Base-by-base conservation (phyloP, 2,329 filamentous ascomycete species). In the Cladophialophora carrionii region DNA sequence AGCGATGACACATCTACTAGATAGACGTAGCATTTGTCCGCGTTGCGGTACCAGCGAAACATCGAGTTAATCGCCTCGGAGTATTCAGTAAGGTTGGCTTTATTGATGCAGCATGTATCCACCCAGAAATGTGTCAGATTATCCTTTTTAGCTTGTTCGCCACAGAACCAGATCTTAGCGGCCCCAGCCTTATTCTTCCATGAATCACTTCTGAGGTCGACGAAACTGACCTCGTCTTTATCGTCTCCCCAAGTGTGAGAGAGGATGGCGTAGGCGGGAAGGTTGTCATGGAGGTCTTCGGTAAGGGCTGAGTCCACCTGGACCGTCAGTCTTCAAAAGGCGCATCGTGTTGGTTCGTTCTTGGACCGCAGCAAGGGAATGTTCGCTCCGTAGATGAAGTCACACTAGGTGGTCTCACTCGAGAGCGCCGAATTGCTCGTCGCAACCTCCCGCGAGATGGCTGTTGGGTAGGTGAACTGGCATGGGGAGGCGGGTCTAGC, bases 31-130 rank as follows among this genome's bases (percentile, higher is more conserved):
- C 66, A 68, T 34, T 57, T 56, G 12, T 10, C 55, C 6, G 72
- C 70, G 22, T 68, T 64, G 4, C 63, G 56, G 49, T 72, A 73
- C 69, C 69, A 73, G 26, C 67, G 55, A 17, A 71, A 71, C 71
- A 73, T 73, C 17, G 68, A 66, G 12, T 60, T 66, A 22, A 73
- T 62, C 5, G 72, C 70, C 58, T 72, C 69, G 4, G 57, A 63
- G 48, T 68, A 52, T 52, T 72, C 71, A 34, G 58, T 34, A 31
- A 46, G 51, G 14, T 68, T 71, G 2, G 67, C 51, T 62, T 71
- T 71, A 37, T 73, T 65, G 26, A 72, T 73, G 51, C 70, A 72
- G 56, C 70, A 72, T 3, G 68, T 72, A 54, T 73, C 72, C 10
- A 73, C 62, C 71, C 71, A 73, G 8, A 72, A 66, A 17, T 72